Conservation (phyloP, 1,284 basidiomycete genomes). For the Erythrobasidium hasegawianum region DNA sequence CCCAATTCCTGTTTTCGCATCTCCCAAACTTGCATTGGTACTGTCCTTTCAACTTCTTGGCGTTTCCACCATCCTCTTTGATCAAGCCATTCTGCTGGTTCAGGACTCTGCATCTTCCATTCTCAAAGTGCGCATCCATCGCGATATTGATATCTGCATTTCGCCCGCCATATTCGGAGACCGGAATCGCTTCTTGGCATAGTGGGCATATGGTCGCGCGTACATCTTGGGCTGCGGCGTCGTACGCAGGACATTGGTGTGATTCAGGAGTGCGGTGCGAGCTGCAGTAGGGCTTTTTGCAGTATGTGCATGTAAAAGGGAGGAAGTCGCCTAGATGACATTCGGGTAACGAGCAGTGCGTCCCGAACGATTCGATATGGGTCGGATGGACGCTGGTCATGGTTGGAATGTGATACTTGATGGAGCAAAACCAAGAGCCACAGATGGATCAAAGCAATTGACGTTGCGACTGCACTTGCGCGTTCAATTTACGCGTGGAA, state of each 20-base stretch:
- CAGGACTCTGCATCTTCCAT: conserved; percentile 8
- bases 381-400: conserved; percentile 1
- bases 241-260: conserved; percentile 12
- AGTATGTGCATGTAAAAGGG: conserved; percentile 25
- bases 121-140: conserved; percentile 24
- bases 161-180: conserved; percentile 9
- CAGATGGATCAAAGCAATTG: too few species aligned
- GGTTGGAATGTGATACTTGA: conserved; percentile 2
- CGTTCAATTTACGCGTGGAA: too few species aligned
- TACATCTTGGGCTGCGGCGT: conserved; percentile 6
- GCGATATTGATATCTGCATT: conserved; percentile 20
- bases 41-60: not conserved
- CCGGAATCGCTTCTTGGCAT: conserved; percentile 10
- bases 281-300: conserved; percentile 16
- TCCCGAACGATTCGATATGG: conserved; percentile 24
- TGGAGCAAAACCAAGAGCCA: too few species aligned
- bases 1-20: conserved; percentile 41
- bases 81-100: conserved; percentile 11
- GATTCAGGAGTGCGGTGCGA: conserved; percentile 19
- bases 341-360: conserved; percentile 21
- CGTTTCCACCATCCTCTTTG: not conserved
- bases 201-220: conserved; percentile 10
- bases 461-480: too few species aligned
- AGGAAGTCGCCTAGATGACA: conserved; percentile 29
- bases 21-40: conserved; percentile 12